Percentiles rank a stretch among this genome's conserved stretches.
Conservation (phyloP, 495 filamentous ascomycete genomes). For the Aspergillus affinis region DNA sequence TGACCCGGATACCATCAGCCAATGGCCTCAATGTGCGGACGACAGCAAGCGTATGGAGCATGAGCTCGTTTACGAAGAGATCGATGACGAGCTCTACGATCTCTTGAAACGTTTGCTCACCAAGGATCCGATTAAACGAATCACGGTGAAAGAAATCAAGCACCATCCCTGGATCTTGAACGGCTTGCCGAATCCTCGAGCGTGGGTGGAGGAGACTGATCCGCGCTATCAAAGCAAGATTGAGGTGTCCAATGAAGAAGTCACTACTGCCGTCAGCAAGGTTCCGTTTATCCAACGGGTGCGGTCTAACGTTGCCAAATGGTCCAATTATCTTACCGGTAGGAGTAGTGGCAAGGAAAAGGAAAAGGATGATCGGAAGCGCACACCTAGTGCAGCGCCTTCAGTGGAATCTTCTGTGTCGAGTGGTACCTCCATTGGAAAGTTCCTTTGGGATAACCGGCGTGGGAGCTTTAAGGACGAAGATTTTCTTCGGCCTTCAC, state of each 20-base stretch:
- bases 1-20: conserved; percentile 45
- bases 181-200: conserved; percentile 68
- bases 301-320: conserved; percentile 53
- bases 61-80: conserved; percentile 78
- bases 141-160: conserved; percentile 89
- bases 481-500: conserved; percentile 35
- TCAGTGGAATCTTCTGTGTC: conserved; percentile 37
- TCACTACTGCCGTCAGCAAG: conserved; percentile 85
- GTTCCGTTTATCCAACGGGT: conserved; percentile 79
- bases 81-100: conserved; percentile 79
- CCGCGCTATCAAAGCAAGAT: conserved; percentile 81
- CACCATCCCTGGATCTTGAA: conserved; percentile 93
- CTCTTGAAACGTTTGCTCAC: conserved; percentile 77
- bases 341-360: conserved; percentile 57
- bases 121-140: conserved; percentile 86
- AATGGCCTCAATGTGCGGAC: conserved; percentile 29
- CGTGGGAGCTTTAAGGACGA: conserved; percentile 75
- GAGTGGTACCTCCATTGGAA: conserved; percentile 34
- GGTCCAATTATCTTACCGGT: conserved; percentile 59
- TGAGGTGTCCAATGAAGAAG: conserved; percentile 85
- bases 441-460: conserved; percentile 48
- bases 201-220: conserved; percentile 94
- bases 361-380: conserved; percentile 53
- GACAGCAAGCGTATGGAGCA: conserved; percentile 60
- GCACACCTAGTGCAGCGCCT: conserved; percentile 32